Evolutionary conservation across 2,329 filamentous ascomycete species (phyloP), one percentile per base, ranked within the genome.

Genomic region (Sclerotinia subarctica): DNA sequence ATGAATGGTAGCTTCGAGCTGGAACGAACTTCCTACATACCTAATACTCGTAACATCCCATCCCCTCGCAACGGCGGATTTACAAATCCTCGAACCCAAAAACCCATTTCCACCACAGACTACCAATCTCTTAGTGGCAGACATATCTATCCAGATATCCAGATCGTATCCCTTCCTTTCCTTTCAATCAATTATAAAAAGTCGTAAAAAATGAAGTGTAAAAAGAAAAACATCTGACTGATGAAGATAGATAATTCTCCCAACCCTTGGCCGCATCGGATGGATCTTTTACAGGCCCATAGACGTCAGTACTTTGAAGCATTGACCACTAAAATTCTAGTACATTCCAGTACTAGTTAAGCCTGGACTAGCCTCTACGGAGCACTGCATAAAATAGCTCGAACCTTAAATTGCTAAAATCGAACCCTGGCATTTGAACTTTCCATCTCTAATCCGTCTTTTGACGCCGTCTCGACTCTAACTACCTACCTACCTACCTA

Each of bases 81-180:
- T 95, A 83, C 95, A 98, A 81, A 99, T 97, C 67, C 94, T 86
- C 32, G 84, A 85, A 80, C 93, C 93, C 35, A 99, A 81, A 78
- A 98, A 99, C 46, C 95, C 94, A 79, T 92, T 97, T 69, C 94
- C 94, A 73, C 95, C 95, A 73, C 92, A 96, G 66, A 99, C 93
- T 53, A 98, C 88, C 54, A 99, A 83, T 80, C 88, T 90, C 81
- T 93, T 97, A 68, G 87, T 68, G 2, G 62, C 68, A 47, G 76
- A 70, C 73, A 73, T 62, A 13, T 38, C 2, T 5, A 13, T 38
- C 2, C 6, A 1, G n/a, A n/a, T 35, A 15, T 15, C 5, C 7
- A 2, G 21, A n/a, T 35, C 3, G 7, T 35, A 35, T 35, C 35
- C 35, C 10, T 10, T 35, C 7, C 35, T 35, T 10, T 35, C 7